phyloP scores from a whole-genome alignment of 345 rosid species.

The Aurinia saxatilis region DNA sequence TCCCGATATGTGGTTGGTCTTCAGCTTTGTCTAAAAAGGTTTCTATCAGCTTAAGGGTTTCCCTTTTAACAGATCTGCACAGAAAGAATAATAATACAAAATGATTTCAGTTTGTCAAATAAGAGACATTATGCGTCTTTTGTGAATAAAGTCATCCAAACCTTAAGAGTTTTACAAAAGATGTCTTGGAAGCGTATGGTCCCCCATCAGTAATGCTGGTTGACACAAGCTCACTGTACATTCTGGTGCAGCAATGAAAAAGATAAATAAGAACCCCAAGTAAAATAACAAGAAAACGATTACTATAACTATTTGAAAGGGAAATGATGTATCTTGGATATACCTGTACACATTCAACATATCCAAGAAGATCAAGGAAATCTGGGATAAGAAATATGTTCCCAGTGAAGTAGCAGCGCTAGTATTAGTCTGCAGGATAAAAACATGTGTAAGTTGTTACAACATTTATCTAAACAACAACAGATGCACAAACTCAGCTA shows the following conservation, averaged over 20 bases:
- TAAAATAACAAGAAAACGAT: not conserved
- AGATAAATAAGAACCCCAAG: not conserved
- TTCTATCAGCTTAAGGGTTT: slow-evolving; percentile 93
- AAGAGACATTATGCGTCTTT: not conserved
- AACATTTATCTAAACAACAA: slow-evolving; percentile 2
- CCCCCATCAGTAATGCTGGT: slow-evolving; percentile 89
- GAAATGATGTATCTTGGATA: not conserved
- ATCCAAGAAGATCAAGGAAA: slow-evolving; percentile 87
- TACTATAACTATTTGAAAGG: not conserved
- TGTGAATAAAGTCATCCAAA: slow-evolving; percentile 23
- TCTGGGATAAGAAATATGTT: slow-evolving; percentile 80
- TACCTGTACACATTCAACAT: slow-evolving; percentile 99
- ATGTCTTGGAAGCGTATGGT: slow-evolving; percentile 81
- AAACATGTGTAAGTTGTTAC: not conserved
- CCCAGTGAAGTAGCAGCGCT: slow-evolving; percentile 95
- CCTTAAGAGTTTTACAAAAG: slow-evolving; percentile 91
- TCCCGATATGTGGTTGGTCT: slow-evolving; percentile 93
- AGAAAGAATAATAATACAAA: slow-evolving; percentile 4
- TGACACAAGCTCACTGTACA: slow-evolving; percentile 99
- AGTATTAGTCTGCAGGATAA: slow-evolving; percentile 82
- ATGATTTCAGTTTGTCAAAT: slow-evolving; percentile 11
- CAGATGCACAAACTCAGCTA: slow-evolving; percentile 12
- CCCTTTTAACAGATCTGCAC: slow-evolving; percentile 94
- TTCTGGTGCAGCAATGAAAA: slow-evolving; percentile 49
- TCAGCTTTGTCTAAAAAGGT: slow-evolving; percentile 99